A percentile compares a stretch with the other conserved stretches of the same genome.
These are phyloP conservation scores for Guillardia theta DNA, from an alignment of 78 protist genomes.

Conservation along the genomic window DNA sequence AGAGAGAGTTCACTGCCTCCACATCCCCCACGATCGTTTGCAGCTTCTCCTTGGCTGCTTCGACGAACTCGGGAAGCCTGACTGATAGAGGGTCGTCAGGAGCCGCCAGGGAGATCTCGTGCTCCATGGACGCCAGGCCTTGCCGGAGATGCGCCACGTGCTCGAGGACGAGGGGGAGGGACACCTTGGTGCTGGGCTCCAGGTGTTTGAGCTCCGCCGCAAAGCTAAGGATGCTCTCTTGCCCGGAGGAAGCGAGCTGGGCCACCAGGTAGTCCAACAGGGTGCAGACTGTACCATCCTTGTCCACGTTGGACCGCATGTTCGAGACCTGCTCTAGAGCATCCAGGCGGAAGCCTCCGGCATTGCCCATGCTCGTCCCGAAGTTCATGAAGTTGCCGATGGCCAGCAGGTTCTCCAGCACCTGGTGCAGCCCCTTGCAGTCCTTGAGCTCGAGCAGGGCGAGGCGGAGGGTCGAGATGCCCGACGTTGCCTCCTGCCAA, in stretches of 20 bases:
- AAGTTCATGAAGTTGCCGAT: neutral
- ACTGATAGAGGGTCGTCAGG: neutral
- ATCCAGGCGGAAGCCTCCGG: neutral
- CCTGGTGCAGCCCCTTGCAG: neutral
- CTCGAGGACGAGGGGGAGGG: neutral
- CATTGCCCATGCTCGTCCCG: constrained; percentile 25
- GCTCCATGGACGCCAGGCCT: neutral
- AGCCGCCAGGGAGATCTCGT: neutral
- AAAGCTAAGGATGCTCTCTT: neutral
- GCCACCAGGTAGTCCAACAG: neutral
- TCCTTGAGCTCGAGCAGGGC: neutral
- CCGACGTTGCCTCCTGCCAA: neutral
- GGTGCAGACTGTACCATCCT: no score
- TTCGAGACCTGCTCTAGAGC: neutral
- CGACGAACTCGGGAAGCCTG: neutral
- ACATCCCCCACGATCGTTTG: no score
- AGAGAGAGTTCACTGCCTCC: neutral
- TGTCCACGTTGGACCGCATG: neutral
- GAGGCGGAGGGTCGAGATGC: neutral
- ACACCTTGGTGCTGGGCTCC: neutral
- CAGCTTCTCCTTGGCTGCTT: neutral
- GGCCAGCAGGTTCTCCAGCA: neutral
- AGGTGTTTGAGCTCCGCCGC: neutral
- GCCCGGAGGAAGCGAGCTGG: neutral
- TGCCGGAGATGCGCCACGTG: neutral